Evolutionary conservation across 2,329 filamentous ascomycete species (phyloP).

Genomic region (Shiraia bambusicola): DNA sequence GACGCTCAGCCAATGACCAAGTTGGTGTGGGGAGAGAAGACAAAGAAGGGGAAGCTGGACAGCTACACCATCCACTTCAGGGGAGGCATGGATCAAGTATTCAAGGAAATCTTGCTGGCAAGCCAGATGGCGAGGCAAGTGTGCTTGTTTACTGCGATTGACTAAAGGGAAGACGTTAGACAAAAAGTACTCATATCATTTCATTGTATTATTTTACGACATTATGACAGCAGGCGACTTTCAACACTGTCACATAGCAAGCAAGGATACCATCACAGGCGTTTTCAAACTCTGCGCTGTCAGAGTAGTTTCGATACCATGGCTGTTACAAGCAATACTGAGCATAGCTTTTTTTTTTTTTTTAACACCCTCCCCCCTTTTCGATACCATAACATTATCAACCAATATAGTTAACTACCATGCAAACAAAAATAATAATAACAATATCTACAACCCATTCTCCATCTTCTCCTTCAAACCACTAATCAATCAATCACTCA

Average conservation of each 20-base stretch:
- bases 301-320: slow-evolving; percentile 3
- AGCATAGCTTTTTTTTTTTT: not conserved
- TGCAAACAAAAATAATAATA: slow-evolving; percentile 1
- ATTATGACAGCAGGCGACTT: slow-evolving; percentile 11
- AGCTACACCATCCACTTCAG: slow-evolving; percentile 43
- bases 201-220: slow-evolving; percentile 6
- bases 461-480: not conserved
- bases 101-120: slow-evolving; percentile 39
- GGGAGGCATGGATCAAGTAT: slow-evolving; percentile 42
- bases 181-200: slow-evolving; percentile 3
- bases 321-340: not conserved
- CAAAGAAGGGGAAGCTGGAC: slow-evolving; percentile 39
- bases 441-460: not conserved
- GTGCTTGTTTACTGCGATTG: slow-evolving; percentile 42
- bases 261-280: slow-evolving; percentile 18
- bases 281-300: slow-evolving; percentile 1
- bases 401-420: not conserved
- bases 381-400: not conserved
- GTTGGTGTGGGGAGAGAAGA: slow-evolving; percentile 43
- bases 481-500: not conserved
- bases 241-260: slow-evolving; percentile 9
- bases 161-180: slow-evolving; percentile 10
- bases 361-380: not conserved
- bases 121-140: slow-evolving; percentile 44
- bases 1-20: slow-evolving; percentile 31